Evolutionary conservation across 805 yeast genomes (phyloP).

Genomic region (Candida chauliodis): DNA sequence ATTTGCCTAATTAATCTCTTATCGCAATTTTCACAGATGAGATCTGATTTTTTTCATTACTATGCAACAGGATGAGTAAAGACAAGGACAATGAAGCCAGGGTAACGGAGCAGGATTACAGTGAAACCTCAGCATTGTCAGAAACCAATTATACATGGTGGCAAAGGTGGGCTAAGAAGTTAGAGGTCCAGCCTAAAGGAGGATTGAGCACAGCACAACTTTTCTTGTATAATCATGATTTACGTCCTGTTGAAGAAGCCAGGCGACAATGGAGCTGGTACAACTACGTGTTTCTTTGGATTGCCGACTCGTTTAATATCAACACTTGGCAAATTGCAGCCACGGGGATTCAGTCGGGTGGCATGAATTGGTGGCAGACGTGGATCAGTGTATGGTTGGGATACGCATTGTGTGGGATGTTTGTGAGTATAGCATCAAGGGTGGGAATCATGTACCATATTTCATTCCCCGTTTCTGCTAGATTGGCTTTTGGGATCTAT

Average conservation of each 20-base stretch:
- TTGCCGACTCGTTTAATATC: slow-evolving; percentile 85
- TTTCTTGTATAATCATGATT: slow-evolving; percentile 70
- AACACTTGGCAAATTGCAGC: slow-evolving; percentile 92
- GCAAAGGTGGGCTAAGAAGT: slow-evolving; percentile 1
- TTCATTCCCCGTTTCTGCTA: slow-evolving; percentile 77
- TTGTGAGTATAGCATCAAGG: slow-evolving; percentile 69
- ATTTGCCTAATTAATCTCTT: too few relatives aligned
- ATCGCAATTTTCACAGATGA: neutral
- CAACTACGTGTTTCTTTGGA: slow-evolving; percentile 78
- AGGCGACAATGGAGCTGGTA: slow-evolving; percentile 86
- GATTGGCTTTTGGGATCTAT: slow-evolving; percentile 83
- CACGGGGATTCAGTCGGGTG: slow-evolving; percentile 68
- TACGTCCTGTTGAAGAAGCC: slow-evolving; percentile 70
- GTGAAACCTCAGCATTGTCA: slow-evolving; percentile 1
- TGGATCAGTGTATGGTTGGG: slow-evolving; percentile 94
- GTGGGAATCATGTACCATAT: slow-evolving; percentile 79
- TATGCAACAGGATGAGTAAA: neutral
- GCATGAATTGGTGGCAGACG: slow-evolving; percentile 86
- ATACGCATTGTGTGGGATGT: slow-evolving; percentile 63
- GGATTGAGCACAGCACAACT: slow-evolving; percentile 51
- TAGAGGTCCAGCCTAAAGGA: slow-evolving; percentile 22
- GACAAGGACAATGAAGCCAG: neutral
- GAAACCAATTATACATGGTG: neutral
- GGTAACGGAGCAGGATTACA: neutral
- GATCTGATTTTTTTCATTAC: neutral